Evolutionary conservation across 345 rosid genomes (phyloP), one percentile per base, ranked within the genome.

Genomic region (Bretschneidera sinensis): DNA sequence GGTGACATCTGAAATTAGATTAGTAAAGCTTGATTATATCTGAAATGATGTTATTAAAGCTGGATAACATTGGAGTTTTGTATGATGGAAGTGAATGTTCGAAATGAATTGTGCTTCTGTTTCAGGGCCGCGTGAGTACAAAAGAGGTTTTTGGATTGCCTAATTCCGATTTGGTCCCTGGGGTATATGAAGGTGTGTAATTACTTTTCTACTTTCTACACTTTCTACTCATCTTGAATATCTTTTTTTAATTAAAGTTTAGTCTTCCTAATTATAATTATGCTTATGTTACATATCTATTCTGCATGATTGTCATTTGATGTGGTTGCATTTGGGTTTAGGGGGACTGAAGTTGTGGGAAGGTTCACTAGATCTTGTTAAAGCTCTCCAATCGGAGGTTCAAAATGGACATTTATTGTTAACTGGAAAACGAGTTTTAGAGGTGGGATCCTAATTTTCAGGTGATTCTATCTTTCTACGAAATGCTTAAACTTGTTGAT

Each of bases 321-420:
- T 72, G 9, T 35, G 9, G 18, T 31, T 59, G 7, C 23, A 50
- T 66, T 25, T 28, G 24, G 24, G 50, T 54, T 25, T 68, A 94
- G 99, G 99, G 0, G 99, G 99, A 34, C 81, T 94, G 58, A 94
- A 94, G 80, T 86, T 94, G 34, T 90, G 99, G 97, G 99, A 94
- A 77, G 95, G 97, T 54, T 94, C 99, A 13, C 55, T 90, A 21
- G 99, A 94, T 82, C 95, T 94, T 59, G 85, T 90, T 34, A 86
- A 79, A 74, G 83, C 95, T 70, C 85, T 90, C 20, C 84, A 65
- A 21, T 67, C 83, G 0, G 89, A 88, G 60, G 67, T 83, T 53
- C 79, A 79, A 53, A 69, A 70, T 20, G 85, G 79, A 21, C 66
- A 63, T 57, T 50, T 88, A 17, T 80, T 87, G 8, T 80, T 94